Percentiles rank a stretch among this genome's conserved stretches.
Evolutionary conservation across 331 rosid genomes (phyloP).

Genomic region (Erythrophleum ivorense): DNA sequence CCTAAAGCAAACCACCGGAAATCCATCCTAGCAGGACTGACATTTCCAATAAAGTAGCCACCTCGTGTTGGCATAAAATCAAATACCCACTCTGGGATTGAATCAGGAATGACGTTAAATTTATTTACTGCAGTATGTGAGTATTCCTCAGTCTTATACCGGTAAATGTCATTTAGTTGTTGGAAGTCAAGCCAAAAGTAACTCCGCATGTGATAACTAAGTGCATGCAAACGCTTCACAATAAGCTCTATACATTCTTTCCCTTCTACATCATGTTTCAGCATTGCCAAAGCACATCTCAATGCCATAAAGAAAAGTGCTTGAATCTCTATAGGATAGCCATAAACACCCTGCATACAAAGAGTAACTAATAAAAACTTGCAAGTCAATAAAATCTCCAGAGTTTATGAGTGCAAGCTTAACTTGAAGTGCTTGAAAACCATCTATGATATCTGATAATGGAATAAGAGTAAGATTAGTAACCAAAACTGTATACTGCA

Average conservation of each 20-base stretch:
- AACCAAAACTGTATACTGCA: conserved; percentile 19
- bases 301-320: conserved; percentile 96
- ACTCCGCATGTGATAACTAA: conserved; percentile 89
- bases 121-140: conserved; percentile 98
- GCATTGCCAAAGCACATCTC: conserved; percentile 79
- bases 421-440: conserved; percentile 25
- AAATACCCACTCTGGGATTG: conserved; percentile 95
- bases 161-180: conserved; percentile 93
- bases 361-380: conserved; percentile 7
- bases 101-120: conserved; percentile 96
- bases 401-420: conserved; percentile 5
- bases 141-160: conserved; percentile 96
- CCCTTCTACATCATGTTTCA: conserved; percentile 87
- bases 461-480: conserved; percentile 20
- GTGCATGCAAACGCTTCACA: conserved; percentile 92
- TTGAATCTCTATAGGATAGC: conserved; percentile 97
- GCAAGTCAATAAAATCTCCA: not conserved
- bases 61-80: conserved; percentile 96
- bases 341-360: conserved; percentile 84
- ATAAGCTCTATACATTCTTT: conserved; percentile 86
- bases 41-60: conserved; percentile 95
- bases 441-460: conserved; percentile 13
- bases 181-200: conserved; percentile 98
- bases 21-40: conserved; percentile 97
- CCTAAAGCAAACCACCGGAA: conserved; percentile 97